Evolutionary conservation across 2,329 filamentous ascomycete genomes (phyloP).

Genomic region (Trichoderma lentiforme): DNA sequence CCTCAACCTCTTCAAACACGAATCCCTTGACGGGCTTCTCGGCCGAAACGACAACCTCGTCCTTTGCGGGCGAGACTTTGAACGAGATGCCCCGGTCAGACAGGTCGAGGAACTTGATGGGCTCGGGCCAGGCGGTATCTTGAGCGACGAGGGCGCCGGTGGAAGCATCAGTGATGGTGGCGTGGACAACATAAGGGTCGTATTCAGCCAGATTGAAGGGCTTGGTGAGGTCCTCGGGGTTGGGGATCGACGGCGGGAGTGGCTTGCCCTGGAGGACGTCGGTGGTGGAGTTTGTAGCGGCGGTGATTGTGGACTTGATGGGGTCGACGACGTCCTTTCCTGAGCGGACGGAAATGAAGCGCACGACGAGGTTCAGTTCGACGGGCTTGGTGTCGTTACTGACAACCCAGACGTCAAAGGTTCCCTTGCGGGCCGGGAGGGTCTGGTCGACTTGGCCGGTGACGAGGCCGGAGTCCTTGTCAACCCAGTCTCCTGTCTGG

Average conservation of each 20-base stretch:
- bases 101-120: conserved; percentile 58
- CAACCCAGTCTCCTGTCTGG: conserved; percentile 18
- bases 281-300: conserved; percentile 39
- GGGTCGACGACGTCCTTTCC: conserved; percentile 35
- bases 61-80: conserved; percentile 22
- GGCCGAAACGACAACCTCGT: conserved; percentile 32
- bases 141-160: conserved; percentile 40
- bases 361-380: conserved; percentile 30
- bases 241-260: conserved; percentile 15
- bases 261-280: conserved; percentile 29
- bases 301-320: conserved; percentile 26
- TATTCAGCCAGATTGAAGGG: conserved; percentile 36
- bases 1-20: conserved; percentile 48
- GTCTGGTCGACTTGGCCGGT: conserved; percentile 36
- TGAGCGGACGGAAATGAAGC: conserved; percentile 41
- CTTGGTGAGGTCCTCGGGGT: not conserved
- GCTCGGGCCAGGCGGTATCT: conserved; percentile 59
- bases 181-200: conserved; percentile 47
- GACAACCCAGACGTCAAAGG: conserved; percentile 44
- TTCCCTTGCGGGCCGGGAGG: conserved; percentile 31
- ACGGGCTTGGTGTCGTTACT: conserved; percentile 30
- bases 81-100: conserved; percentile 39
- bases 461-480: conserved; percentile 17
- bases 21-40: conserved; percentile 55
- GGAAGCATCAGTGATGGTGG: conserved; percentile 35